Percentiles rank a stretch among this genome's conserved stretches.
These are phyloP conservation scores for Irpex sp. DNA, from an alignment of 1,284 basidiomycete species.

Conservation along the genomic window DNA sequence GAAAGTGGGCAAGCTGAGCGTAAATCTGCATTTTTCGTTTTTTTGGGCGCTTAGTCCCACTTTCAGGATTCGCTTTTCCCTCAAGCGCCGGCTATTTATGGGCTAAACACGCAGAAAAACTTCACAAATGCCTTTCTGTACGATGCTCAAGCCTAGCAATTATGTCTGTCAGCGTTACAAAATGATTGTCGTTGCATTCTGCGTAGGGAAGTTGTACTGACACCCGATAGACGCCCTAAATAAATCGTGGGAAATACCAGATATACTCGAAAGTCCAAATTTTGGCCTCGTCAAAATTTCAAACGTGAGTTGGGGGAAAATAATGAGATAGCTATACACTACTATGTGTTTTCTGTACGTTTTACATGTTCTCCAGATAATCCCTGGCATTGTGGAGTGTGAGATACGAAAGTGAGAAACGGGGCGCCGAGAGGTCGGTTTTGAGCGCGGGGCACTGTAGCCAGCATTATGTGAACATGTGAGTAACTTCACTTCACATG, in stretches of 20 bases:
- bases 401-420: background rate
- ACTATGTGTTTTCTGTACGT: background rate
- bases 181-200: background rate
- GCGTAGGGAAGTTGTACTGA: background rate
- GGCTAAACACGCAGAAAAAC: too few relatives aligned
- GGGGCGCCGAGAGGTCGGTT: slow-evolving; percentile 4
- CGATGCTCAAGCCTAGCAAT: background rate
- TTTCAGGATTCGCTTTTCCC: background rate
- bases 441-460: background rate
- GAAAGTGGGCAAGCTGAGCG: background rate
- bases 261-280: background rate
- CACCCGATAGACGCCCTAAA: background rate
- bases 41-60: background rate
- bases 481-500: too few relatives aligned
- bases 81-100: background rate
- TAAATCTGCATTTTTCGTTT: background rate
- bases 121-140: background rate
- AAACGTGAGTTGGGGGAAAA: background rate
- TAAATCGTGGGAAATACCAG: background rate
- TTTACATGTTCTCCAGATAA: background rate
- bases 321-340: background rate
- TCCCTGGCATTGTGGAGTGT: background rate
- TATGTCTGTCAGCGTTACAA: background rate
- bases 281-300: background rate
- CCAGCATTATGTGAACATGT: too few relatives aligned